Percentiles rank a stretch among this genome's conserved stretches.
phyloP scores from a whole-genome alignment of 2,329 filamentous ascomycete genomes.

The Trichoderma hamatum region DNA sequence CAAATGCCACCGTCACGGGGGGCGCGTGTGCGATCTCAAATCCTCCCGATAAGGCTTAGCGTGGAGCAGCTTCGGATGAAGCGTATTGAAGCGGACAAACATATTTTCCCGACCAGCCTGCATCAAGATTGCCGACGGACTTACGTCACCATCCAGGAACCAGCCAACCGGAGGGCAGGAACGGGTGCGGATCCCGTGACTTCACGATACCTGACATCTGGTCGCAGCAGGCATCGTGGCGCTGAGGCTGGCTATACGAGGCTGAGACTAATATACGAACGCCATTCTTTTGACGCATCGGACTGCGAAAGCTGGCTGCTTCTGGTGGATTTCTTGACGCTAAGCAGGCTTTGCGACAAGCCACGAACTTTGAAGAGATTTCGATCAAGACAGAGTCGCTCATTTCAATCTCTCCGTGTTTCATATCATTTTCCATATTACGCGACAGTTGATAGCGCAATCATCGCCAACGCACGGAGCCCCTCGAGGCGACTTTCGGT shows the following conservation, averaged over 20 bases:
- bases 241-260: conserved; percentile 19
- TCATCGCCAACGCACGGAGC: background rate
- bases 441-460: conserved; percentile 24
- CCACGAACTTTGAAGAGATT: background rate
- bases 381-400: conserved; percentile 14
- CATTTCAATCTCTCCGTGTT: conserved; percentile 15
- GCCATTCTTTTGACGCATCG: background rate
- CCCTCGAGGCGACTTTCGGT: background rate
- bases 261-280: conserved; percentile 17
- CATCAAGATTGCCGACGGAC: conserved; percentile 1
- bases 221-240: conserved; percentile 7
- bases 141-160: conserved; percentile 24
- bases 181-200: conserved; percentile 19
- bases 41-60: conserved; percentile 12
- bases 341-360: background rate
- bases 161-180: conserved; percentile 13
- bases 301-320: background rate
- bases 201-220: conserved; percentile 10
- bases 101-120: conserved; percentile 23
- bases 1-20: background rate
- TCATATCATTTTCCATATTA: background rate
- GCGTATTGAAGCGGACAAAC: conserved; percentile 23
- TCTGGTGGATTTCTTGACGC: background rate
- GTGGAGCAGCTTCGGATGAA: background rate
- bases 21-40: background rate